Evolutionary conservation across 2,329 filamentous ascomycete genomes (phyloP), one percentile per base, ranked within the genome.

Genomic region (Zopfia rhizophila): DNA sequence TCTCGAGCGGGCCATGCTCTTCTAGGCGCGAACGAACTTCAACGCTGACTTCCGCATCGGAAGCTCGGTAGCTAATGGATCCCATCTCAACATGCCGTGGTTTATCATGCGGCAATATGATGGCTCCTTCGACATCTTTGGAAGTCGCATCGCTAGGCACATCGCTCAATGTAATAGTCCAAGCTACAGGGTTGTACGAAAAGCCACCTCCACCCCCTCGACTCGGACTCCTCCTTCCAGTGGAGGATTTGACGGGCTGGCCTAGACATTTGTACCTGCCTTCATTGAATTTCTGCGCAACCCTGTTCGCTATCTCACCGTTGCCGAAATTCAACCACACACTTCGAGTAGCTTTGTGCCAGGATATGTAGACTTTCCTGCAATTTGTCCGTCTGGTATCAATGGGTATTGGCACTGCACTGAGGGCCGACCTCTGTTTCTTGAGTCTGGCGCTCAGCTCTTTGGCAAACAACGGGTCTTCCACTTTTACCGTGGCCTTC

Each of bases 301-400:
- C 38, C 10, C 24, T 10, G 7, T 50, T 36, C 13, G 41, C 33
- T 8, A 36, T 40, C 5, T 41, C 41, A 10, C 35, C 25, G 27
- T 13, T 37, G 10, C 29, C 36, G 38, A 45, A 45, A 29, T 50
- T 50, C 5, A 50, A 30, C 40, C 46, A 50, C 11, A 33, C 46
- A 21, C 17, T 45, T 14, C 41, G 41, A 37, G 30, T 45, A 18
- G 40, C 14, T 38, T 45, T 45, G 24, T 50, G 46, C 46, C 46
- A 50, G 11, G 46, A 50, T 6, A 50, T 36, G 23, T 39, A 25
- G 18, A 50, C 35, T 32, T 50, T 50, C n/a, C 41, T 40, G n/a
- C 29, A 45, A 21, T 45, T 41, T 30, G 41, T 19, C 30, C 12
- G 40, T 23, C 19, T 50, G 8, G 23, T 14, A 31, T 39, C 30